Base-by-base conservation (phyloP, 768 basidiomycete genomes). In the Tylopilus felleus region DNA sequence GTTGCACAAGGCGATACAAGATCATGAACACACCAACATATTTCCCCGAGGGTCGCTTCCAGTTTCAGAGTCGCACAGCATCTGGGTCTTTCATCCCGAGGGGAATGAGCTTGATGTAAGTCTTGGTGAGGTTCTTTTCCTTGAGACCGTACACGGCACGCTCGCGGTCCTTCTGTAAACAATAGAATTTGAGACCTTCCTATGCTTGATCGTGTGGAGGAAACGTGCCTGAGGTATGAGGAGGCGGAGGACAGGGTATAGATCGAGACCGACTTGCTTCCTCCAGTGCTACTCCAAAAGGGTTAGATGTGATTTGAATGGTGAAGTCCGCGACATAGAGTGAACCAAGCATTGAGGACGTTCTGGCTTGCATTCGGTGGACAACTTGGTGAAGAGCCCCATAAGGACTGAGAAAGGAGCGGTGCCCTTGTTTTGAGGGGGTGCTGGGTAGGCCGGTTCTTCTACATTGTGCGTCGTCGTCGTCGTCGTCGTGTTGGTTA, bases 91-190 rank as follows among this genome's bases (percentile, higher is more conserved):
- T 83, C 66, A 73, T 80, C 36, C 88, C 87, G 3, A 99, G 76
- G 1, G 90, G 91, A 35, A 98, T 88, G 3, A 95, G 79, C 57
- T 88, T 86, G 74, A 96, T 92, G 67, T 95, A 97, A 9, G 83
- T 84, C 70, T 94, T 98, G 5, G 94, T 94, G 3, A 99, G 74
- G 65, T 89, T 90, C 73, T 89, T 90, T 75, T 99, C 97, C 68
- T 99, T 99, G 60, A 97, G 71, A 14, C 93, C 91, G 69, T 98
- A 99, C 0, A 94, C 86, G 0, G 91, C 82, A 49, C 97, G 84
- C 57, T 98, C 93, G 31, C 88, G 81, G 67, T 98, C 97, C 82
- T 97, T 91, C 93, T 98, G 68, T 21, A 54, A 13, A 47, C 46
- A 9, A 14, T 9, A 14, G 14, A 28, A 2, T 31, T 47, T 65